phyloP scores from a whole-genome alignment of 148 eudicot species.

The Fallopia convolvulus region DNA sequence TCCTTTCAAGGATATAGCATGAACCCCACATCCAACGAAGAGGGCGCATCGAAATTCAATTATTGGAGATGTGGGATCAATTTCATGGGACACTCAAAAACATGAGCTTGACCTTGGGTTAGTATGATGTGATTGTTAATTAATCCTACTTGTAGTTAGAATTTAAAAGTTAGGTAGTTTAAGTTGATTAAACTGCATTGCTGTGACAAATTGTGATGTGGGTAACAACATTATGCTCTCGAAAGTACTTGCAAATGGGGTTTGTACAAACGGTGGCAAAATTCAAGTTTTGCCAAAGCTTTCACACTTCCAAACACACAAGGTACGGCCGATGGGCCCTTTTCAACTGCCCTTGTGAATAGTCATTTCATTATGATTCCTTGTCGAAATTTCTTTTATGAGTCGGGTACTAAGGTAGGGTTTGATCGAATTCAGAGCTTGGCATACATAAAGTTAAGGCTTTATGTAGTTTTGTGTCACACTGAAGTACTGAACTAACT shows the following conservation, averaged over 20 bases:
- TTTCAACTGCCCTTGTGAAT: not conserved
- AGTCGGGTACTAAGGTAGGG: not conserved
- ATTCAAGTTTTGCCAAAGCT: not conserved
- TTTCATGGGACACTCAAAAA: not conserved
- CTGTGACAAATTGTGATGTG: not conserved
- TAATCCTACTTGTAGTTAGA: not conserved
- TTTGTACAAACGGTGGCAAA: not conserved
- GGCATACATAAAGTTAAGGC: not conserved
- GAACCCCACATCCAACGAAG: not conserved
- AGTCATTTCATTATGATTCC: not conserved
- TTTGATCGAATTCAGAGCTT: not conserved
- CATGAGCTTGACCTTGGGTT: not conserved
- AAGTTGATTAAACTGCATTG: not conserved
- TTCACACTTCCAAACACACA: not conserved
- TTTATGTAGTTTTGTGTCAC: not conserved
- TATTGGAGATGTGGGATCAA: conserved; percentile 5
- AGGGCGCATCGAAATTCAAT: not conserved
- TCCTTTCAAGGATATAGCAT: not conserved
- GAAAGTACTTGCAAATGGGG: not conserved
- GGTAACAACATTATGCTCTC: not conserved
- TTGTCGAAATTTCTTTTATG: not conserved
- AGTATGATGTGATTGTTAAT: not conserved
- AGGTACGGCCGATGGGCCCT: not conserved
- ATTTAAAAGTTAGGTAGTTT: not conserved
- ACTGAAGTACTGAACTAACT: not conserved